Conservation (phyloP, 2,329 filamentous ascomycete species). For the Alternaria rosae region DNA sequence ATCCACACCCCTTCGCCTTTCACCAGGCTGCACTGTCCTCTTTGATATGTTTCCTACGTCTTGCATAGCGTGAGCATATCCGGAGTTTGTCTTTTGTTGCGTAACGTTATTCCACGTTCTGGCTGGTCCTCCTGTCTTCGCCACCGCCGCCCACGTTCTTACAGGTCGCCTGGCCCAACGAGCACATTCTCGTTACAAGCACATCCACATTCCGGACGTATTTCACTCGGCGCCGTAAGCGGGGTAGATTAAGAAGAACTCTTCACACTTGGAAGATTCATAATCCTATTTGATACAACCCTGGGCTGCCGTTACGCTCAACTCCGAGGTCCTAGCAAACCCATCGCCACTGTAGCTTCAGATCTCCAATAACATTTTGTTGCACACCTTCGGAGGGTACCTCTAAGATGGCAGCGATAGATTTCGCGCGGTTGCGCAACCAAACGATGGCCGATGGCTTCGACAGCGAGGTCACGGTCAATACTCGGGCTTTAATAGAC, state of each 20-base stretch:
- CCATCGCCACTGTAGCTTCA: background rate
- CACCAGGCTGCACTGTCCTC: constrained; percentile 3
- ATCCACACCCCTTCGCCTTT: constrained; percentile 11
- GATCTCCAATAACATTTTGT: background rate
- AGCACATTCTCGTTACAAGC: background rate
- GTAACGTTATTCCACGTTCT: constrained; percentile 28
- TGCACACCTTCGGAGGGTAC: background rate
- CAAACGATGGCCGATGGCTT: constrained; percentile 88
- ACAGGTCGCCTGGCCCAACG: background rate
- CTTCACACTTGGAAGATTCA: background rate
- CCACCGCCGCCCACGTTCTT: constrained; percentile 40
- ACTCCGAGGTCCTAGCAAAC: background rate
- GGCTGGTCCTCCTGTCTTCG: constrained; percentile 28
- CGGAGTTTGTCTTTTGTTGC: constrained; percentile 19
- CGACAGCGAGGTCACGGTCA: constrained; percentile 97
- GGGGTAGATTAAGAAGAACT: background rate
- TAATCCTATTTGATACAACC: background rate
- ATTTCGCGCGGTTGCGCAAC: constrained; percentile 76
- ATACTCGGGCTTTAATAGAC: constrained; percentile 94
- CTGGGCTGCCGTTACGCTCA: background rate
- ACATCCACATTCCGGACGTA: background rate
- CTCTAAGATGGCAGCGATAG: constrained; percentile 50
- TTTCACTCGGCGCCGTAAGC: background rate
- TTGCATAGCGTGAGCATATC: constrained; percentile 44
- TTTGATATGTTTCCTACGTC: constrained; percentile 15